phyloP scores from a whole-genome alignment of 2,329 filamentous ascomycete species.

The Allantophomopsis lycopodina region DNA sequence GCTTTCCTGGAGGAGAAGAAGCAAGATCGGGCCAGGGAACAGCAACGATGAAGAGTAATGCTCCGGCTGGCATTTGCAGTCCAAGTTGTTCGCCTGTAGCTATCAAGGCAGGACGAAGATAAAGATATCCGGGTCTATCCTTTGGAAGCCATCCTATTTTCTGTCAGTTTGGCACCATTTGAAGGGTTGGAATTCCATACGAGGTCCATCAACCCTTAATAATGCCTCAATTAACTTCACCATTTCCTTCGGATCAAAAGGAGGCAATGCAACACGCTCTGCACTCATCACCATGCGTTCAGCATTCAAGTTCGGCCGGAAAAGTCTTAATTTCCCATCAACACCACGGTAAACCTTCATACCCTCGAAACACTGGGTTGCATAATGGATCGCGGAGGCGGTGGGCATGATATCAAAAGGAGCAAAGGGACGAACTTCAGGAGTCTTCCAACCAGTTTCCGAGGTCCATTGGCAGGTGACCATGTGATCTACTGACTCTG shows the following conservation, averaged over 20 bases:
- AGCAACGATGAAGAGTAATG: slow-evolving; percentile 76
- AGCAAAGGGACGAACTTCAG: slow-evolving; percentile 66
- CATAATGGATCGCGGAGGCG: slow-evolving; percentile 73
- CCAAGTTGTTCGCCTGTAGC: slow-evolving; percentile 70
- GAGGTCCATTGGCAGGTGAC: slow-evolving; percentile 57
- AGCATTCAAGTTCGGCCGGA: slow-evolving; percentile 47
- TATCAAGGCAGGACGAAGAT: slow-evolving; percentile 79
- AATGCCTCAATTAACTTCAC: slow-evolving; percentile 62
- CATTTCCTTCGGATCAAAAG: slow-evolving; percentile 57
- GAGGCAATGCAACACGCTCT: slow-evolving; percentile 58
- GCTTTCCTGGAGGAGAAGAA: slow-evolving; percentile 38
- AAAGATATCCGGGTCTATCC: slow-evolving; percentile 60
- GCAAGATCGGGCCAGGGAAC: slow-evolving; percentile 45
- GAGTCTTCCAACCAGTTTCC: slow-evolving; percentile 55
- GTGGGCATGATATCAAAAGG: slow-evolving; percentile 69
- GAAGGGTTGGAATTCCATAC: background rate
- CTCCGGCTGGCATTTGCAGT: slow-evolving; percentile 66
- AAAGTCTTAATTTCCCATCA: slow-evolving; percentile 48
- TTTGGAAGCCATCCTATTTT: slow-evolving; percentile 52
- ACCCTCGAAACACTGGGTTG: slow-evolving; percentile 84
- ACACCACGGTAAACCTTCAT: slow-evolving; percentile 70
- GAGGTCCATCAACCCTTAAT: slow-evolving; percentile 54
- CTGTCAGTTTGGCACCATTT: background rate
- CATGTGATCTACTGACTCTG: slow-evolving; percentile 90
- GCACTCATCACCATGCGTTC: slow-evolving; percentile 20